Evolutionary conservation across 164 flowering plant species (phyloP).

Genomic region (Platanus orientalis): DNA sequence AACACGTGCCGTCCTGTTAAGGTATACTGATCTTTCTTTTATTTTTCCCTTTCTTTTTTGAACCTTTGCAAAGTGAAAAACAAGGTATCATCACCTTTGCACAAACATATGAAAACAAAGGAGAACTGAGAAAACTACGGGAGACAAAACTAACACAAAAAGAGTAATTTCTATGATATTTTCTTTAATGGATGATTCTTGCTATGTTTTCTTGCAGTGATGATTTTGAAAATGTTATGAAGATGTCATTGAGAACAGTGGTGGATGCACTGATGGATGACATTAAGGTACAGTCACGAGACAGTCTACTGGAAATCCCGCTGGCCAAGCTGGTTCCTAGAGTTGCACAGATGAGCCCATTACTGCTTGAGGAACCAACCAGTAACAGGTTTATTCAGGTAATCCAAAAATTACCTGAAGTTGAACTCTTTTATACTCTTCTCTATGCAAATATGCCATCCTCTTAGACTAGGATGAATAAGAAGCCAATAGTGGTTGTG

Average conservation of each 20-base stretch:
- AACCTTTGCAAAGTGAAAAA: too few relatives aligned
- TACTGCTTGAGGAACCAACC: conserved; percentile 57
- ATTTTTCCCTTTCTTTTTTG: too few relatives aligned
- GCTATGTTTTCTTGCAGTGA: conserved; percentile 40
- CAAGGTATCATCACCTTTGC: too few relatives aligned
- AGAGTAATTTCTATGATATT: too few relatives aligned
- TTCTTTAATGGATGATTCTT: too few relatives aligned
- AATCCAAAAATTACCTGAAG: conserved; percentile 54
- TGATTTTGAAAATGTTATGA: conserved; percentile 56
- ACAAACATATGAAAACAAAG: too few relatives aligned
- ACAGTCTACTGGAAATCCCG: conserved; percentile 41
- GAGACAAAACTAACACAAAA: too few relatives aligned
- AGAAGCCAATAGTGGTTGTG: too few relatives aligned
- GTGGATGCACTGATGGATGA: conserved; percentile 54
- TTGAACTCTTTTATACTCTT: conserved; percentile 75
- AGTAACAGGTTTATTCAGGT: conserved; percentile 44
- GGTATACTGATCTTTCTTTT: conserved; percentile 31
- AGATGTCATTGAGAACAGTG: conserved; percentile 49
- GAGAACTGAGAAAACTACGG: too few relatives aligned
- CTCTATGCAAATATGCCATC: conserved; percentile 60
- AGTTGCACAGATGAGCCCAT: conserved; percentile 46
- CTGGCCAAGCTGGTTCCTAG: conserved; percentile 69
- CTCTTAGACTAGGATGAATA: too few relatives aligned
- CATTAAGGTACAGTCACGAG: conserved; percentile 29
- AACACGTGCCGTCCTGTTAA: conserved; percentile 67